phyloP scores from a whole-genome alignment of 148 eudicot species.

The Beta vulgaris region DNA sequence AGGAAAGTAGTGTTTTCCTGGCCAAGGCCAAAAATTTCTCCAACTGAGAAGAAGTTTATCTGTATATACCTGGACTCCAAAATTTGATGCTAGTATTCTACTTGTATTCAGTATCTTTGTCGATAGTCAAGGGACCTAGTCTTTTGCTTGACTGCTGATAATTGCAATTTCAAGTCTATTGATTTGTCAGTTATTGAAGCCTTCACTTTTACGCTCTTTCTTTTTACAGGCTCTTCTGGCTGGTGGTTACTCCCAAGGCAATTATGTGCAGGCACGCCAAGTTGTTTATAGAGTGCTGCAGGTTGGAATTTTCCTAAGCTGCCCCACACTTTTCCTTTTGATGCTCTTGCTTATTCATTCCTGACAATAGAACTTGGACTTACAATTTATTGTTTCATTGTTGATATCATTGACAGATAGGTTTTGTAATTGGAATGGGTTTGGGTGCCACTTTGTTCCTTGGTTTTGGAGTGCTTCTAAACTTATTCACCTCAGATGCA shows the following conservation, averaged over 20 bases:
- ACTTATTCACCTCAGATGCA: slow-evolving; percentile 61
- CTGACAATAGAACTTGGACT: neutral
- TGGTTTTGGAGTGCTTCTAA: slow-evolving; percentile 54
- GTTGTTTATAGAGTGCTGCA: slow-evolving; percentile 73
- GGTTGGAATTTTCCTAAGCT: slow-evolving; percentile 36
- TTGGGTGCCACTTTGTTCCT: slow-evolving; percentile 62
- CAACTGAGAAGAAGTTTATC: neutral
- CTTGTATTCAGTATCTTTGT: neutral
- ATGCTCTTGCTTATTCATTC: slow-evolving; percentile 4
- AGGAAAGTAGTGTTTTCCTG: neutral
- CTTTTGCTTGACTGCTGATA: neutral
- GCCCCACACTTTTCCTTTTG: neutral
- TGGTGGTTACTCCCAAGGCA: slow-evolving; percentile 62
- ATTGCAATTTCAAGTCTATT: neutral
- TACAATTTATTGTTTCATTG: neutral
- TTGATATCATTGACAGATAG: slow-evolving; percentile 46
- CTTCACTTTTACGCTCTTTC: neutral
- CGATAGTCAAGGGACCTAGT: neutral
- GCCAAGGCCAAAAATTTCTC: neutral
- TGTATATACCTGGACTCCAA: neutral
- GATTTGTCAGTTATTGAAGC: neutral
- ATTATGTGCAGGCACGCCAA: slow-evolving; percentile 65
- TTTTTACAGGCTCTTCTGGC: slow-evolving; percentile 79
- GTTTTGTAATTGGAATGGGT: slow-evolving; percentile 57
- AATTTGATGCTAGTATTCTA: neutral